Evolutionary conservation across 305 asterid genomes (phyloP), one percentile per base, ranked within the genome.

Genomic region (Fraxinus angustifolia): DNA sequence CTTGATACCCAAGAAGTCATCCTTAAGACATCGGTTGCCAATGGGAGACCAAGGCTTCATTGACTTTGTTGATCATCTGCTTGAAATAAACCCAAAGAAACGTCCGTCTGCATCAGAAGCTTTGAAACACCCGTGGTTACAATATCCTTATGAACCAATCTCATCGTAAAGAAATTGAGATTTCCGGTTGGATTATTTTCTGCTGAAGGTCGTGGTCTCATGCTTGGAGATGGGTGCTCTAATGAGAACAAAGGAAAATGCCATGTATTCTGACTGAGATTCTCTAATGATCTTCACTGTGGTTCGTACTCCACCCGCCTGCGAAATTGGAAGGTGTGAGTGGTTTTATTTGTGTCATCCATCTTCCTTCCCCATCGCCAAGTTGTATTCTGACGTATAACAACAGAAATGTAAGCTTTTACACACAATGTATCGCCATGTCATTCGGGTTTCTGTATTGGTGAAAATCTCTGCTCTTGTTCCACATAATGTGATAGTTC

Each of bases 11-110:
- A 96, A 96, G 76, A 96, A 92, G 90, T 91, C 99, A 23, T 94
- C 98, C 73, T 86, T 94, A 76, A 90, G 97, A 84, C 96, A 91
- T 88, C 93, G 97, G 8, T 83, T 94, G 86, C 99, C 99, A 53
- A 93, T 95, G 97, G 99, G 97, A 67, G 98, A 95, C 85, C 99
- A 94, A 87, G 98, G 99, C 38, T 96, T 96, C 87, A 90, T 94
- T 0, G 97, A 94, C 88, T 94, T 94, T 26, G 97, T 94, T 84
- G 89, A 85, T 87, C 90, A 94, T 87, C 91, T 94, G 53, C 97
- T 96, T 12, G 97, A 96, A 87, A 88, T 93, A 33, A 91, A 92
- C 90, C 99, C 98, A 28, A 87, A 85, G 78, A 92, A 90, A 86
- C 90, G 98, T 71, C 99, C 98, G 35, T 91, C 98, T 68, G 99